A percentile compares a stretch with the other conserved stretches of the same genome.
These are phyloP conservation scores for Dentipellis sp. DNA, from an alignment of 768 basidiomycete species.

Conservation along the genomic window DNA sequence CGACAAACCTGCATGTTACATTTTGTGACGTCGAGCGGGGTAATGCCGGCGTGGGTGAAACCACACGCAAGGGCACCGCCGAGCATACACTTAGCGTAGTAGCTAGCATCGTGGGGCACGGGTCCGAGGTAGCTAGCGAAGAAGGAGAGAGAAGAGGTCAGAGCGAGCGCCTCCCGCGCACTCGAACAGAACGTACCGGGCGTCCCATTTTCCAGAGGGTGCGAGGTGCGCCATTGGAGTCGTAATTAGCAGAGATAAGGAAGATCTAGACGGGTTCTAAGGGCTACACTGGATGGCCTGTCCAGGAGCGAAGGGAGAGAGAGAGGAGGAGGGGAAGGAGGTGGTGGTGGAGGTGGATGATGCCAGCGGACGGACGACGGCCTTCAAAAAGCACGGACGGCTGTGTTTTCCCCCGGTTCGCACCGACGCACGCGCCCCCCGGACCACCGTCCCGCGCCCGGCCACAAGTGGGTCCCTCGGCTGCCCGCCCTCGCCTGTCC, in stretches of 20 bases:
- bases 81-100: constrained; percentile 83
- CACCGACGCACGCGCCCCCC: neutral
- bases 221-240: constrained; percentile 39
- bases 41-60: constrained; percentile 81
- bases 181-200: constrained; percentile 37
- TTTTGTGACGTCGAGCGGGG: constrained; percentile 82
- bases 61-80: constrained; percentile 85
- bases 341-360: constrained; percentile 10
- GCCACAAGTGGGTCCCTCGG: too few relatives aligned
- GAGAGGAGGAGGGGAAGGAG: constrained; percentile 16
- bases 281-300: constrained; percentile 23
- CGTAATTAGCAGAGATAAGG: constrained; percentile 21
- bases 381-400: neutral
- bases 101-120: constrained; percentile 63
- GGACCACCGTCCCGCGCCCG: too few relatives aligned
- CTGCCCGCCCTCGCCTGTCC: too few relatives aligned
- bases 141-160: neutral
- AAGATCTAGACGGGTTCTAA: constrained; percentile 19
- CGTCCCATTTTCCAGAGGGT: constrained; percentile 61
- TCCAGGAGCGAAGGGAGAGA: constrained; percentile 20
- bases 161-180: neutral
- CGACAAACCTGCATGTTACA: constrained; percentile 80
- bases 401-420: neutral
- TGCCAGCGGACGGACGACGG: neutral
- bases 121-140: constrained; percentile 47